phyloP scores from a whole-genome alignment of 306 rosid genomes.

The Rosa rugosa region DNA sequence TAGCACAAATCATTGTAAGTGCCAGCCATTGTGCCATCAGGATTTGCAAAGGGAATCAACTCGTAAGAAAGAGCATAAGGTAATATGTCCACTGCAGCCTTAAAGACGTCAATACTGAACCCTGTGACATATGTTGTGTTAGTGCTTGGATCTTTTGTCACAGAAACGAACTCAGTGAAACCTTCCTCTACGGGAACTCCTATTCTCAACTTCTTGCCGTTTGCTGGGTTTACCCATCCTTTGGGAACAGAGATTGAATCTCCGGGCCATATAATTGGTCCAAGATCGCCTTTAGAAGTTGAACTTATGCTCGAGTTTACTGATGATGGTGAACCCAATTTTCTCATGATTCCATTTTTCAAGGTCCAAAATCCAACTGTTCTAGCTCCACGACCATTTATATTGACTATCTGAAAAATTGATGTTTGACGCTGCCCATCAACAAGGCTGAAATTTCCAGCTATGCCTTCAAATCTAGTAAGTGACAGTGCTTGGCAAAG shows the following conservation, averaged over 20 bases:
- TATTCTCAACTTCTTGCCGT: slow-evolving; percentile 23
- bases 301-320: too few species aligned
- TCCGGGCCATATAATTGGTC: slow-evolving; percentile 45
- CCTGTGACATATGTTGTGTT: slow-evolving; percentile 11
- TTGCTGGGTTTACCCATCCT: slow-evolving; percentile 41
- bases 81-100: slow-evolving; percentile 23
- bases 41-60: not conserved
- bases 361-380: slow-evolving; percentile 27
- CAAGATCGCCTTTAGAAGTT: not conserved
- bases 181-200: slow-evolving; percentile 38
- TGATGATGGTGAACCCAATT: not conserved
- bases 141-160: slow-evolving; percentile 3
- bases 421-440: slow-evolving; percentile 36
- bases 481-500: slow-evolving; percentile 21
- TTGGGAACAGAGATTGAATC: slow-evolving; percentile 22
- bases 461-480: slow-evolving; percentile 39
- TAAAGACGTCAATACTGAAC: slow-evolving; percentile 40
- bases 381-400: slow-evolving; percentile 22
- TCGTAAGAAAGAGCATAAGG: slow-evolving; percentile 34
- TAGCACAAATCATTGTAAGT: too few species aligned
- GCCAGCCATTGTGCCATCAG: too few species aligned
- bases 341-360: slow-evolving; percentile 11
- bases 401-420: slow-evolving; percentile 38
- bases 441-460: slow-evolving; percentile 41
- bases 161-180: slow-evolving; percentile 24